A percentile compares a stretch with the other conserved stretches of the same genome.
Evolutionary conservation across 805 yeast species (phyloP).

Genomic region (Sugiyamaella americana): DNA sequence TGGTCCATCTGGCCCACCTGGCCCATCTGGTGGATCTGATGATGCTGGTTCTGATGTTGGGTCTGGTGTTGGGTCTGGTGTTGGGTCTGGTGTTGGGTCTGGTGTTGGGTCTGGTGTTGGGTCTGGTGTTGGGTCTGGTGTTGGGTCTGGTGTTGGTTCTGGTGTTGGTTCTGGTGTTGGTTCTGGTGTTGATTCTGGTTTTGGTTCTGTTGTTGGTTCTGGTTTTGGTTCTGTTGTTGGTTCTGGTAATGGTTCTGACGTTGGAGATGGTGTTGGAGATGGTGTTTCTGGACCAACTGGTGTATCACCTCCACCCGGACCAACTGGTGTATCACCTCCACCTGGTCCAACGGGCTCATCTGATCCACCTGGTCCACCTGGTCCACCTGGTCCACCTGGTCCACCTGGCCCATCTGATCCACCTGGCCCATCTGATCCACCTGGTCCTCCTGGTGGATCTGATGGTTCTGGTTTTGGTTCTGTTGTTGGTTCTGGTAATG

Average conservation of each 20-base stretch:
- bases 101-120: constrained; percentile 4
- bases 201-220: too few relatives aligned
- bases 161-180: too few relatives aligned
- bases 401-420: constrained; percentile 13
- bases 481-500: too few relatives aligned
- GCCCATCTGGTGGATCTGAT: not conserved
- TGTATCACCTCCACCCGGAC: not conserved
- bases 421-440: constrained; percentile 12
- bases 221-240: too few relatives aligned
- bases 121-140: constrained; percentile 10
- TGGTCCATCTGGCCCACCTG: constrained; percentile 7
- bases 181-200: too few relatives aligned
- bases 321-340: not conserved
- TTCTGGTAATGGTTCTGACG: too few relatives aligned
- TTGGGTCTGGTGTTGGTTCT: constrained; percentile 6
- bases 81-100: not conserved
- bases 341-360: constrained; percentile 5
- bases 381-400: constrained; percentile 15
- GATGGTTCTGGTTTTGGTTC: constrained; percentile 18
- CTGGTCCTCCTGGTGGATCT: constrained; percentile 18
- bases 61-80: not conserved
- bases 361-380: constrained; percentile 7
- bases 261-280: not conserved
- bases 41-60: too few relatives aligned
- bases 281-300: not conserved